phyloP scores from a whole-genome alignment of 2,329 filamentous ascomycete species.

The Sporothrix brunneoviolacea region DNA sequence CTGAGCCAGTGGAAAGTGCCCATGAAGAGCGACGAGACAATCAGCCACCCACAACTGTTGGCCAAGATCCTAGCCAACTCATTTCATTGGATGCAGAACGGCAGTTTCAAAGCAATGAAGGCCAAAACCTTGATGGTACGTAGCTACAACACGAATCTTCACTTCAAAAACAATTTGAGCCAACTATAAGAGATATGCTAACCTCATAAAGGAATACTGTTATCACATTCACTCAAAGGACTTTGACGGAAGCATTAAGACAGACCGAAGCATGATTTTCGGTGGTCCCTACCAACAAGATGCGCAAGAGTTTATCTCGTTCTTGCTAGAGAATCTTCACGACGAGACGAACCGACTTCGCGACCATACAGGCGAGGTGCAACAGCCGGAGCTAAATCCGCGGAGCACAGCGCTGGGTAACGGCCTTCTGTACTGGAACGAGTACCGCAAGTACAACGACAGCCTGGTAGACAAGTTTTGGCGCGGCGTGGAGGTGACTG shows the following conservation, averaged over 20 bases:
- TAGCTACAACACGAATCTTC: too few relatives aligned
- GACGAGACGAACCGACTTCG: conserved; percentile 69
- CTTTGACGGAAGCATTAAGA: conserved; percentile 21
- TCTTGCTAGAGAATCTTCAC: conserved; percentile 72
- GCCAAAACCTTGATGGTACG: conserved; percentile 51
- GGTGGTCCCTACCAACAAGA: conserved; percentile 78
- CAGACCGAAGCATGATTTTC: conserved; percentile 45
- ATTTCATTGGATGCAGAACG: conserved; percentile 49
- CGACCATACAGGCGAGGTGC: conserved; percentile 29
- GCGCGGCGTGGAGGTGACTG: conserved; percentile 67
- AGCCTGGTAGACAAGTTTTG: conserved; percentile 78
- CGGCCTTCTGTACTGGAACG: conserved; percentile 67
- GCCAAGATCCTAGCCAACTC: conserved; percentile 53
- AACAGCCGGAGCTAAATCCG: conserved; percentile 22
- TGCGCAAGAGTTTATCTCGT: conserved; percentile 81
- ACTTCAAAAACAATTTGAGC: too few relatives aligned
- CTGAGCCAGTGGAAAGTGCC: conserved; percentile 60
- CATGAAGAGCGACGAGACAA: conserved; percentile 52
- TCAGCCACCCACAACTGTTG: conserved; percentile 51
- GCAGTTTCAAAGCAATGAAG: conserved; percentile 44
- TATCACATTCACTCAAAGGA: conserved; percentile 50
- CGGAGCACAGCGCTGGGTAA: conserved; percentile 38
- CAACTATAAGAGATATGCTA: conserved; percentile 23
- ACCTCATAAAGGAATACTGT: conserved; percentile 48
- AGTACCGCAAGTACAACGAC: conserved; percentile 60